A percentile compares a stretch with the other conserved stretches of the same genome.
phyloP scores from a whole-genome alignment of 768 basidiomycete genomes.

The Suillus alpinus region DNA sequence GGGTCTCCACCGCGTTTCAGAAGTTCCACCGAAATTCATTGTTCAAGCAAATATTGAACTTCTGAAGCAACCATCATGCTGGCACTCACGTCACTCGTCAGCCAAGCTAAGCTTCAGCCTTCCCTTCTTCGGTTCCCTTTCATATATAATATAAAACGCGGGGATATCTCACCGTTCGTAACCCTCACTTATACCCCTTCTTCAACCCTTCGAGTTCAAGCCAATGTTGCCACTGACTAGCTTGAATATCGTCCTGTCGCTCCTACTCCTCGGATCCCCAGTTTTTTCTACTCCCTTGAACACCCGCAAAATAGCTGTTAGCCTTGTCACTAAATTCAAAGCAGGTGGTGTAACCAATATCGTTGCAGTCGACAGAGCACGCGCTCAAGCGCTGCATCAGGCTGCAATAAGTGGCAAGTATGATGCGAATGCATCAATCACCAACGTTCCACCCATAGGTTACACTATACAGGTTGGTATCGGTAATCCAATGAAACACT shows the following conservation, averaged over 20 bases:
- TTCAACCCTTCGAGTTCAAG: neutral
- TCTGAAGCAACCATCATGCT: neutral
- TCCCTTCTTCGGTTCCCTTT: neutral
- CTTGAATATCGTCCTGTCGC: neutral
- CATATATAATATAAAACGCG: neutral
- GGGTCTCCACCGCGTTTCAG: neutral
- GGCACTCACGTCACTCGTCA: neutral
- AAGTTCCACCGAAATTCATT: neutral
- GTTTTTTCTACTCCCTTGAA: neutral
- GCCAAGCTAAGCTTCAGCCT: neutral
- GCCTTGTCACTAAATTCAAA: slow-evolving; percentile 3
- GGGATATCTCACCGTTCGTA: neutral
- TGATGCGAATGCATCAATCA: neutral
- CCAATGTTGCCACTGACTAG: neutral
- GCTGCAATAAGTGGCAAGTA: neutral
- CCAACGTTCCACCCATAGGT: slow-evolving; percentile 14
- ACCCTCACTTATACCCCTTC: neutral
- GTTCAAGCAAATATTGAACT: neutral
- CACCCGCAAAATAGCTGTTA: neutral
- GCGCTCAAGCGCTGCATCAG: neutral
- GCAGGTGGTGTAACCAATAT: slow-evolving; percentile 1
- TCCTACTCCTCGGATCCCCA: neutral
- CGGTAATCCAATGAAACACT: slow-evolving; percentile 15
- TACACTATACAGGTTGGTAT: slow-evolving; percentile 23
- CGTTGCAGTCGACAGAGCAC: slow-evolving; percentile 1